A percentile compares a stretch with the other conserved stretches of the same genome.
Conservation (phyloP, 2,329 filamentous ascomycete species). For the Botryotinia globosa region DNA sequence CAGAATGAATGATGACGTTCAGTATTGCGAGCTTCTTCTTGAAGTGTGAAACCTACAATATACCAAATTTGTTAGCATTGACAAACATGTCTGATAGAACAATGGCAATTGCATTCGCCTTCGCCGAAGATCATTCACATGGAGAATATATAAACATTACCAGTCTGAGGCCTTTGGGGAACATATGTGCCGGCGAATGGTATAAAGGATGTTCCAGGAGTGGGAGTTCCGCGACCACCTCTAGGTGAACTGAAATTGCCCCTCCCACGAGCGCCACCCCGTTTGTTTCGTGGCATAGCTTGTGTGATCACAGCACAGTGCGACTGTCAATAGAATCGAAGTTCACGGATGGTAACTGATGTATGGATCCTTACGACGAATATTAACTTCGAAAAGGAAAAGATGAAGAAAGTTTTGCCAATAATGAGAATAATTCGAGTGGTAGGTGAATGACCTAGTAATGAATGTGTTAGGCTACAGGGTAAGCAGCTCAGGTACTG, state of each 20-base stretch:
- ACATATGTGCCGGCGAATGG: conserved; percentile 29
- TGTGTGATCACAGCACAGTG: background rate
- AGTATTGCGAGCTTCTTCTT: conserved; percentile 58
- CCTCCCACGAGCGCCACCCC: conserved; percentile 19
- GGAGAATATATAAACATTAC: conserved; percentile 20
- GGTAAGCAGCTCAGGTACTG: background rate
- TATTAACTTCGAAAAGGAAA: background rate
- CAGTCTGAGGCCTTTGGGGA: conserved; percentile 23
- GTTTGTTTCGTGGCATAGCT: conserved; percentile 30
- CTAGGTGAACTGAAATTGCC: conserved; percentile 23
- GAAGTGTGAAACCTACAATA: conserved; percentile 41
- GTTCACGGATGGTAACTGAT: too few relatives aligned
- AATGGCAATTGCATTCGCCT: background rate
- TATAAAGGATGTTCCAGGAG: conserved; percentile 25
- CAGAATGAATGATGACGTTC: conserved; percentile 48
- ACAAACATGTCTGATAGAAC: background rate
- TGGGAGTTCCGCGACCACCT: conserved; percentile 18
- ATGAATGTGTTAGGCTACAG: background rate
- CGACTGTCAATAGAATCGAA: background rate
- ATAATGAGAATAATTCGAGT: background rate
- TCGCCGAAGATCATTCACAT: background rate
- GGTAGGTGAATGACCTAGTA: background rate
- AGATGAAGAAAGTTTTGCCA: background rate
- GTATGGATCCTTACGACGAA: background rate
- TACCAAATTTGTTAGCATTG: background rate